Conservation (phyloP, 331 rosid genomes). For the Acacia pycnantha region DNA sequence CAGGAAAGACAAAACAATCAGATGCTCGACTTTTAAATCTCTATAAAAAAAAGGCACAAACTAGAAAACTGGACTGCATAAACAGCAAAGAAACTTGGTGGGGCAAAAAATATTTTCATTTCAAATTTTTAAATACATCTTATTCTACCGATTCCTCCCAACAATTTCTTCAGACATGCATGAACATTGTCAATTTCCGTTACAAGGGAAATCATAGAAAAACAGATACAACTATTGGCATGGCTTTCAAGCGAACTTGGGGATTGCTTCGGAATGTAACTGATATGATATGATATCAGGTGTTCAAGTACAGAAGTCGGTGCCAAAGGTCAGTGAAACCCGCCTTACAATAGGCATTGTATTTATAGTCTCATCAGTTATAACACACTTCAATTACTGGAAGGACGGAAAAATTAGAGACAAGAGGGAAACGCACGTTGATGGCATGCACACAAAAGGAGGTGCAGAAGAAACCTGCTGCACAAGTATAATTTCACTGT, state of each 20-base stretch:
- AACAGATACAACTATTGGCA: neutral
- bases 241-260: neutral
- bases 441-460: neutral
- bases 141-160: neutral
- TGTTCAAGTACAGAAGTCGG: neutral
- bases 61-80: neutral
- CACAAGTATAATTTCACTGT: neutral
- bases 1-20: slow-evolving; percentile 10
- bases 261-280: neutral
- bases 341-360: neutral
- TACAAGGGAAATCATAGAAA: neutral
- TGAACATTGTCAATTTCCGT: neutral
- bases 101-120: neutral
- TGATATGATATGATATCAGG: neutral
- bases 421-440: neutral
- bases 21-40: neutral
- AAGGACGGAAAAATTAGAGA: neutral
- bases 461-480: slow-evolving; percentile 2
- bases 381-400: neutral
- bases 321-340: neutral
- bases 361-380: neutral
- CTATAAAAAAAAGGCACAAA: neutral
- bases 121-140: neutral
- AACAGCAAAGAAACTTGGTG: neutral
- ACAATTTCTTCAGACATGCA: slow-evolving; percentile 8